phyloP scores from a whole-genome alignment of 805 yeast species.

The Blastobotrys chiropterorum region DNA sequence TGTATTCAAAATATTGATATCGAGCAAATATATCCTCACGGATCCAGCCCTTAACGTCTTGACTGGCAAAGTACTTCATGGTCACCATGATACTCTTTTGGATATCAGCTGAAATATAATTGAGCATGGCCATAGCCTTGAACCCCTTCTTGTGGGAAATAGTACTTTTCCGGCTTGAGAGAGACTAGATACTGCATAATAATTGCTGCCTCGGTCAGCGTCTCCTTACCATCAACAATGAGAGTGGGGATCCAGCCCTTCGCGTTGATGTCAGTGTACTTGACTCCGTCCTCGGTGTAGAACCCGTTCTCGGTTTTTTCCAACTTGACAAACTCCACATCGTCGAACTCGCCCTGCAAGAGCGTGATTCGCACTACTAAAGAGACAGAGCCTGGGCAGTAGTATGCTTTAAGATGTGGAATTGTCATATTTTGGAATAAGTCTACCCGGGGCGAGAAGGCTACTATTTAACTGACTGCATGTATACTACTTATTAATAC shows the following conservation, averaged over 20 bases:
- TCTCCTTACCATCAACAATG: conserved; percentile 7
- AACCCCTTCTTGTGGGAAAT: conserved; percentile 1
- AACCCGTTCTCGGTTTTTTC: background rate
- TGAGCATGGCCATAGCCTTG: background rate
- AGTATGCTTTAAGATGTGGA: background rate
- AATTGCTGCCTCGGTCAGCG: conserved; percentile 10
- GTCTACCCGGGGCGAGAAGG: too few species aligned
- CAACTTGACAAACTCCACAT: background rate
- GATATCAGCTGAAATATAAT: background rate
- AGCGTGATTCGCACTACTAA: background rate
- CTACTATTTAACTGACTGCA: too few species aligned
- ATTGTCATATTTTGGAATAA: background rate
- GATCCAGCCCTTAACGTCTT: background rate
- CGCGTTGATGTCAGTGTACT: conserved; percentile 9
- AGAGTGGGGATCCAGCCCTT: conserved; percentile 15
- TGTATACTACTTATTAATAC: too few species aligned
- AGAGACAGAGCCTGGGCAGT: background rate
- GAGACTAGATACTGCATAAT: conserved; percentile 9
- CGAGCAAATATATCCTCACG: background rate
- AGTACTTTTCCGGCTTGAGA: conserved; percentile 5
- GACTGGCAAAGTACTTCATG: background rate
- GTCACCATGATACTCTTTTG: background rate
- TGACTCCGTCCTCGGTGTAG: background rate
- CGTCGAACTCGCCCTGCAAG: background rate
- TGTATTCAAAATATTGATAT: background rate